Conservation (phyloP, 2,329 filamentous ascomycete genomes). For the Zarea fungicola region DNA sequence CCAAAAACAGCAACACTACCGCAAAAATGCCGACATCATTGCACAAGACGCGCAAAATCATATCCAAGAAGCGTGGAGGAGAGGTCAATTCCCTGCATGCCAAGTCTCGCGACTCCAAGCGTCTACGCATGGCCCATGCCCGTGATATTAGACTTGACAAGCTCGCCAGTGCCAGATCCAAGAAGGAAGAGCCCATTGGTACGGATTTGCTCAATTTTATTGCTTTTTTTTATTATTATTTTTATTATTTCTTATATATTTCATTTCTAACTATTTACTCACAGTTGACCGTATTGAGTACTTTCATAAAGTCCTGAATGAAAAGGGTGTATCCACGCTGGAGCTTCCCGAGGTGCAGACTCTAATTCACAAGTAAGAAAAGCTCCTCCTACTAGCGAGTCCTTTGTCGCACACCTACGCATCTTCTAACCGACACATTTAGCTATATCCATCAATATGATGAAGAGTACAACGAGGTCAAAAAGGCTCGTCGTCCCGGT, state of each 20-base stretch:
- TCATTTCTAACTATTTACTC: background rate
- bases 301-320: conserved; percentile 62
- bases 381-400: too few species aligned
- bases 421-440: conserved; percentile 15
- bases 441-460: conserved; percentile 65
- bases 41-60: conserved; percentile 81
- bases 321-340: conserved; percentile 43
- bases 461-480: conserved; percentile 61
- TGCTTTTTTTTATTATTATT: too few species aligned
- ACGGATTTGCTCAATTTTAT: too few species aligned
- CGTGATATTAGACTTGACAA: conserved; percentile 79
- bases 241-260: conserved; percentile 10
- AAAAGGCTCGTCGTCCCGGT: conserved; percentile 68
- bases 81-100: conserved; percentile 74
- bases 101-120: conserved; percentile 79
- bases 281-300: conserved; percentile 43
- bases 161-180: conserved; percentile 62
- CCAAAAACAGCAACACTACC: background rate
- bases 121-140: conserved; percentile 71
- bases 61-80: conserved; percentile 78
- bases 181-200: conserved; percentile 71
- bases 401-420: background rate
- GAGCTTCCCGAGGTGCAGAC: conserved; percentile 53
- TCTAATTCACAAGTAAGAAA: conserved; percentile 57
- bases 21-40: conserved; percentile 68